Base-by-base conservation (phyloP, 2,329 filamentous ascomycete species). In the Sporothrix curviconia region DNA sequence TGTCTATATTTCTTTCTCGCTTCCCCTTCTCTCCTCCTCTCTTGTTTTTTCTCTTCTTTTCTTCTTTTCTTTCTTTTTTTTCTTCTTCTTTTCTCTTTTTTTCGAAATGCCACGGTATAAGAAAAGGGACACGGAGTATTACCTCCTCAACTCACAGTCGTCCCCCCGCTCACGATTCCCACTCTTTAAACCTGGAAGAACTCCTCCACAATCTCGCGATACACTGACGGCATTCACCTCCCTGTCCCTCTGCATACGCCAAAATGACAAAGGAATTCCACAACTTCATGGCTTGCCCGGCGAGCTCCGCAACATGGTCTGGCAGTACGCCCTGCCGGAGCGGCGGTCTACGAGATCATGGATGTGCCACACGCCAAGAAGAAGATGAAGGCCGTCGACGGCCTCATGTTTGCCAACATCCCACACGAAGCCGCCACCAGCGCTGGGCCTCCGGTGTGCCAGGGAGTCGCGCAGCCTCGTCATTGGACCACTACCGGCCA, bases 291-390 rank as follows among this genome's bases (percentile, higher is more conserved):
- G 56, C 69, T 78, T 7, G 76, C 76, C 28, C 65, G 71, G 19
- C n/a, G 76, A 78, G 66, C 69, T 78, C 55, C 71, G 75, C 37
- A 69, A 71, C 59, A 72, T 75, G 66, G 72, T 78, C 57, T 78
- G 76, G 76, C 69, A 71, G 39, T 72, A 71, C 60, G 70, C 75
- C 1, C 69, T 78, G 32, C 76, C 76, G 1, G 73, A 75, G 36
- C 60, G 71, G 3, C 72, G 75, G 74, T 77, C 3, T 77, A 75
- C 64, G 76, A 78, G 62, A 70, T 77, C 9, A 67, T 78, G 59
- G 76, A 77, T 60, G 73, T 74, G 14, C 75, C 75, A 14, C 70
- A 70, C 60, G 69, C 74, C 12, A 69, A 67, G 54, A 70, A 72
- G 37, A 69, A 71, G 44, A 73, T 72, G 24, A 67, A 68, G 3